Conservation (phyloP, 2,329 filamentous ascomycete genomes). For the Colletotrichum sojae region DNA sequence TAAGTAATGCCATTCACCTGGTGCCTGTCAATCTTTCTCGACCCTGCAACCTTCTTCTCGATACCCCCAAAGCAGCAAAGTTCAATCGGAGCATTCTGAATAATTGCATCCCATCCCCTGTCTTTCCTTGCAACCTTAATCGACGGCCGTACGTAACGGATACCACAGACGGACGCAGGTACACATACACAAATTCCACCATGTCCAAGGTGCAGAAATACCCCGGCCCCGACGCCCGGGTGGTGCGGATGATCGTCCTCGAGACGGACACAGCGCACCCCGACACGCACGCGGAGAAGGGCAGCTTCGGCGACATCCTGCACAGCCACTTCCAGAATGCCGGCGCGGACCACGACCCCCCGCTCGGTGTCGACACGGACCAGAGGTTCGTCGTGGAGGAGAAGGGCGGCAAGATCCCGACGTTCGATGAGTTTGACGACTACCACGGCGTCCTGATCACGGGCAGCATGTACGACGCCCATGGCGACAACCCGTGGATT, state of each 20-base stretch:
- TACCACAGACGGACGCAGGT: not conserved
- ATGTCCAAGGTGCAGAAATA: conserved; percentile 28
- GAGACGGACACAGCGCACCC: conserved; percentile 71
- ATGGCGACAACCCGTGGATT: conserved; percentile 81
- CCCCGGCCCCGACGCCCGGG: conserved; percentile 25
- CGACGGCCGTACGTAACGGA: not conserved
- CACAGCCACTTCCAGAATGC: conserved; percentile 65
- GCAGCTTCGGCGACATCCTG: conserved; percentile 68
- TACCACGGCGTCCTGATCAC: conserved; percentile 83
- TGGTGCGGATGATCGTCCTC: conserved; percentile 63
- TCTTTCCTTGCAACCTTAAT: no score
- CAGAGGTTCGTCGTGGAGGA: conserved; percentile 69
- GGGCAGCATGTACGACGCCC: conserved; percentile 78
- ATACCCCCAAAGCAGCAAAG: not conserved
- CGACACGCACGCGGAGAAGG: conserved; percentile 62
- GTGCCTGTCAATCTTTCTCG: conserved; percentile 9
- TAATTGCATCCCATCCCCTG: no score
- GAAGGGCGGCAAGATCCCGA: conserved; percentile 61
- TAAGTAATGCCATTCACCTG: conserved; percentile 21
- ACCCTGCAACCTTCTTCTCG: not conserved
- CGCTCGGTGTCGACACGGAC: conserved; percentile 67
- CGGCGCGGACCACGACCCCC: conserved; percentile 66
- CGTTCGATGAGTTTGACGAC: conserved; percentile 66
- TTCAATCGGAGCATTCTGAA: not conserved
- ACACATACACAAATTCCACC: not conserved